phyloP scores from a whole-genome alignment of 495 filamentous ascomycete species.

The Xylaria telfairii region DNA sequence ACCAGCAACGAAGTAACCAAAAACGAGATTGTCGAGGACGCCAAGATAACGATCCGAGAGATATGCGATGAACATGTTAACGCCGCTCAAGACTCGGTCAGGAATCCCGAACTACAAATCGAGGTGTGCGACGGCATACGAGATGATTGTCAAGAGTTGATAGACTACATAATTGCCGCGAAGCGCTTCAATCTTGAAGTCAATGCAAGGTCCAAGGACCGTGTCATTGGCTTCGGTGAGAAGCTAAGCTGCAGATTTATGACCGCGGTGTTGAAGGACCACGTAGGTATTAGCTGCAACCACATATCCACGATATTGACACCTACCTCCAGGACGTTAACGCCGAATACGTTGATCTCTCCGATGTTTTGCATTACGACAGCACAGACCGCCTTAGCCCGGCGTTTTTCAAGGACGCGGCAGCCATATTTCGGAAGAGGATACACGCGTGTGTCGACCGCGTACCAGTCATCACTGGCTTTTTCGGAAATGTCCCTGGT shows the following conservation, averaged over 20 bases:
- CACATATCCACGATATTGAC: not conserved
- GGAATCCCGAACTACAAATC: slow-evolving; percentile 62
- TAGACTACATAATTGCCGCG: slow-evolving; percentile 61
- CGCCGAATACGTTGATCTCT: slow-evolving; percentile 86
- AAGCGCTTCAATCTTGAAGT: slow-evolving; percentile 71
- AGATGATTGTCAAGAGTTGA: slow-evolving; percentile 70
- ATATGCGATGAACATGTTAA: slow-evolving; percentile 76
- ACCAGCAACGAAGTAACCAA: slow-evolving; percentile 65
- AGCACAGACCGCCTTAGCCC: slow-evolving; percentile 69
- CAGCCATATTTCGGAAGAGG: slow-evolving; percentile 67
- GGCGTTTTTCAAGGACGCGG: slow-evolving; percentile 79
- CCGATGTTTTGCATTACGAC: slow-evolving; percentile 72
- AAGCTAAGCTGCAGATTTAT: slow-evolving; percentile 91
- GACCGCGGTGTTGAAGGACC: slow-evolving; percentile 77
- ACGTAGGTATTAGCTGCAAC: not conserved
- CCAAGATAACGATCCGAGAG: slow-evolving; percentile 72
- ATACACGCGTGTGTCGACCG: slow-evolving; percentile 71
- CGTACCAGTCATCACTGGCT: slow-evolving; percentile 82
- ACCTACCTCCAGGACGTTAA: slow-evolving; percentile 63
- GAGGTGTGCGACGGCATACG: slow-evolving; percentile 66
- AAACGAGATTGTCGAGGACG: slow-evolving; percentile 72
- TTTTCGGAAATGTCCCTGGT: slow-evolving; percentile 85
- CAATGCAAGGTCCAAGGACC: slow-evolving; percentile 81
- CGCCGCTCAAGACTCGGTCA: slow-evolving; percentile 68
- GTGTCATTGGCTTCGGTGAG: slow-evolving; percentile 90